phyloP scores from a whole-genome alignment of 306 rosid species.

The Cicer pinnatifidum region DNA sequence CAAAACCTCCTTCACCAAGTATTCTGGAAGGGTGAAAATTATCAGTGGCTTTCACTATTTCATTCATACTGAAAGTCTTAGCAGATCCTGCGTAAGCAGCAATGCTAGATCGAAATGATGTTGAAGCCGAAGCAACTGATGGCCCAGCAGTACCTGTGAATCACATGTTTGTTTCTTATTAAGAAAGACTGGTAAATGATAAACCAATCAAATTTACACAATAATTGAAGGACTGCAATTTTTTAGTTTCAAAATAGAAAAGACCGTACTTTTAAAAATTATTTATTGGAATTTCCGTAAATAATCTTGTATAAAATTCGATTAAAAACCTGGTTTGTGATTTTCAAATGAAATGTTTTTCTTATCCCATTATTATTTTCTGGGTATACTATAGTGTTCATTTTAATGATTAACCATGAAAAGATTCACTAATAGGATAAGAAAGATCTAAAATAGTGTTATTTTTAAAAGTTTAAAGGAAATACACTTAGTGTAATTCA shows the following conservation, averaged over 20 bases:
- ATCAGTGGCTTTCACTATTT: conserved; percentile 77
- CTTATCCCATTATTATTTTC: background rate
- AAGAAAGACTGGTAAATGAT: conserved; percentile 11
- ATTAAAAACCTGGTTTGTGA: conserved; percentile 9
- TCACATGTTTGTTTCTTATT: conserved; percentile 9
- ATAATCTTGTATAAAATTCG: conserved; percentile 8
- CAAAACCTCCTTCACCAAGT: conserved; percentile 99
- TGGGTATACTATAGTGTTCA: conserved; percentile 5
- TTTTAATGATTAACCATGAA: conserved; percentile 29
- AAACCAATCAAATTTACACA: conserved; percentile 21
- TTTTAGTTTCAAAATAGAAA: conserved; percentile 12
- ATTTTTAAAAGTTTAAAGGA: background rate
- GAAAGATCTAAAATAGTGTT: background rate
- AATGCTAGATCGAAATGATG: conserved; percentile 86
- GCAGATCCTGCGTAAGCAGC: conserved; percentile 86
- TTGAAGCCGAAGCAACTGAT: conserved; percentile 61
- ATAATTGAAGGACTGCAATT: conserved; percentile 23
- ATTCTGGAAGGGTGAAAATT: conserved; percentile 68
- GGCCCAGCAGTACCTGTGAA: conserved; percentile 71
- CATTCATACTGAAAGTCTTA: conserved; percentile 75
- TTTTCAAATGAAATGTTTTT: background rate
- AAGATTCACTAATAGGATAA: conserved; percentile 5
- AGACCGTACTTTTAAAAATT: conserved; percentile 8
- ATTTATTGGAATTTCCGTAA: conserved; percentile 19
- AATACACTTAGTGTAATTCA: too few species aligned